Evolutionary conservation across 177 flowering plant species (phyloP).

Genomic region (Telopea speciosissima): DNA sequence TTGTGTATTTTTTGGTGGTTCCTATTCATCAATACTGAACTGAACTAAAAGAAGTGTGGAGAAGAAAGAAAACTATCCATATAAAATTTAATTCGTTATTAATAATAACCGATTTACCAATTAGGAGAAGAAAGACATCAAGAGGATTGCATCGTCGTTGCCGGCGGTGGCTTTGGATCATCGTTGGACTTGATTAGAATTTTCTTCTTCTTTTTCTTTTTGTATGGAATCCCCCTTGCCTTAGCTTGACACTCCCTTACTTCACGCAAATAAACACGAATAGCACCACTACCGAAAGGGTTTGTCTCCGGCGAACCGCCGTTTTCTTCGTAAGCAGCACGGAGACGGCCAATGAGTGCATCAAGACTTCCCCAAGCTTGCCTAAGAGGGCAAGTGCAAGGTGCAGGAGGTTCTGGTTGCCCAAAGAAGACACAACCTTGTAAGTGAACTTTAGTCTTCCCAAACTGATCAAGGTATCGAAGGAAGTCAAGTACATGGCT

Average conservation of each 20-base stretch:
- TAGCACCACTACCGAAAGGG: constrained; percentile 36
- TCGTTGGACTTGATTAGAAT: constrained; percentile 9
- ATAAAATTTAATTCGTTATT: too few species aligned
- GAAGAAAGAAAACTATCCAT: background rate
- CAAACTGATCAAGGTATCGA: constrained; percentile 39
- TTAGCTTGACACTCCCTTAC: constrained; percentile 38
- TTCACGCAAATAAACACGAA: constrained; percentile 36
- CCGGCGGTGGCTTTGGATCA: constrained; percentile 7
- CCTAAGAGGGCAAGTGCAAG: constrained; percentile 46
- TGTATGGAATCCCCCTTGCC: constrained; percentile 39
- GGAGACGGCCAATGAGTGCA: constrained; percentile 38
- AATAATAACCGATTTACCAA: constrained; percentile 16
- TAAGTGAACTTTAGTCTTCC: constrained; percentile 44
- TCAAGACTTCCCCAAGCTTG: constrained; percentile 54
- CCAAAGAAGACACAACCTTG: constrained; percentile 40
- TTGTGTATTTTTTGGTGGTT: too few species aligned
- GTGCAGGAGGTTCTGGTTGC: constrained; percentile 46
- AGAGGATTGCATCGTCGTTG: constrained; percentile 6
- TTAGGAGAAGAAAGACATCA: constrained; percentile 8
- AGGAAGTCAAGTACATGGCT: constrained; percentile 39
- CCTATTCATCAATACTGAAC: too few species aligned
- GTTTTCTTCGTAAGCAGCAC: constrained; percentile 43
- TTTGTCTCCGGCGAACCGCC: constrained; percentile 39
- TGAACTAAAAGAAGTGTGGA: too few species aligned
- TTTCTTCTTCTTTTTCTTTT: constrained; percentile 41